Percentiles rank a stretch among this genome's conserved stretches.
These are phyloP conservation scores for Lentinula raphanica DNA, from an alignment of 768 basidiomycete genomes.

Conservation along the genomic window DNA sequence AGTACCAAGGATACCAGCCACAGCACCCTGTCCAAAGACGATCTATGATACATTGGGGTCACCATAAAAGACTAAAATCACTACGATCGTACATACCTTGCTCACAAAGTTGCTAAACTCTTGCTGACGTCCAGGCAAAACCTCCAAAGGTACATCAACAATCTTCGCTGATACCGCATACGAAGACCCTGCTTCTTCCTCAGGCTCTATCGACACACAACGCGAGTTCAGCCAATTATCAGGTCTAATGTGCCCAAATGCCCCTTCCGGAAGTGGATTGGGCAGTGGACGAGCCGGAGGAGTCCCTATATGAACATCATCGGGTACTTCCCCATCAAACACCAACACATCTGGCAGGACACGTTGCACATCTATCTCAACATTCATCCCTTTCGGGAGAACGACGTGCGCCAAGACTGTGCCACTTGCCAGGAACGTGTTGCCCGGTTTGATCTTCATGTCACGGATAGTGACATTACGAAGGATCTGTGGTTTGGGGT, in stretches of 20 bases:
- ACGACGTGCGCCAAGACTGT: constrained; percentile 60
- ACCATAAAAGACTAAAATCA: too few relatives aligned
- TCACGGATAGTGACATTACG: constrained; percentile 68
- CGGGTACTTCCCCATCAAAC: constrained; percentile 66
- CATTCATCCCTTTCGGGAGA: constrained; percentile 63
- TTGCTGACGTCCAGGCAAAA: constrained; percentile 71
- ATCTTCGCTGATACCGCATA: constrained; percentile 62
- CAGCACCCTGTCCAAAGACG: constrained; percentile 64
- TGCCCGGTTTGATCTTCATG: constrained; percentile 64
- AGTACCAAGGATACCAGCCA: constrained; percentile 62
- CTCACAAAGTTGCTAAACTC: constrained; percentile 72
- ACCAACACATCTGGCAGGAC: constrained; percentile 75
- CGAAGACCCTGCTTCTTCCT: constrained; percentile 45
- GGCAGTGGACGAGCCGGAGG: constrained; percentile 41
- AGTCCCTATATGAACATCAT: constrained; percentile 28
- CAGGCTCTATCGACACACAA: constrained; percentile 34
- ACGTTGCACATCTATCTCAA: constrained; percentile 55
- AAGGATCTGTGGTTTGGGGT: constrained; percentile 59
- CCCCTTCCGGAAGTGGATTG: constrained; percentile 61
- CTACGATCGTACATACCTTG: constrained; percentile 46
- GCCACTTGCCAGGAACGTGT: constrained; percentile 61
- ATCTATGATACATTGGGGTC: too few relatives aligned
- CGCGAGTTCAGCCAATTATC: constrained; percentile 57
- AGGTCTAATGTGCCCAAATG: constrained; percentile 73
- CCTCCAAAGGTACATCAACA: constrained; percentile 68